Evolutionary conservation across 2,329 filamentous ascomycete species (phyloP), one percentile per base, ranked within the genome.

Genomic region (Paramyrothecium roridum): DNA sequence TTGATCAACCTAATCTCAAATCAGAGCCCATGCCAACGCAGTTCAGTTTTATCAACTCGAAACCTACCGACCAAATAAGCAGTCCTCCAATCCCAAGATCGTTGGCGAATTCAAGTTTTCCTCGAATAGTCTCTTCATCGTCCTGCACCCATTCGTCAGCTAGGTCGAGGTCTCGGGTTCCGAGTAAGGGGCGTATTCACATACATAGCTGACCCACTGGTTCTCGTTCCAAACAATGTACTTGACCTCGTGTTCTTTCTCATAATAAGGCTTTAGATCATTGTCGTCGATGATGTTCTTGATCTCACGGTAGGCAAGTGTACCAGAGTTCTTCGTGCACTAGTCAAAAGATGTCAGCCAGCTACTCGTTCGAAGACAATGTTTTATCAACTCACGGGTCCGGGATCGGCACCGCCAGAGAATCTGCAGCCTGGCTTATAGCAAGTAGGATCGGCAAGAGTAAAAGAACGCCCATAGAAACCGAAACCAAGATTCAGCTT

Each of bases 401-500:
- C n/a, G n/a, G n/a, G n/a, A n/a, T n/a, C n/a, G n/a, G 63, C 40
- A 59, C 55, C 48, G 20, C 54, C 53, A 3, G 10, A 23, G 54
- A 61, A 61, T 2, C 20, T 19, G 34, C 60, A 66, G 4, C 62
- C 63, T 8, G 60, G 59, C 2, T 50, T 58, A 17, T 48, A 33
- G 34, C 59, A 67, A 0, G 34, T 33, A 1, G 62, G 52, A 49
- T 59, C 54, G 4, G 54, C 54, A 3, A 64, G 57, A 30, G 54
- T 33, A 34, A 67, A 64, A 2, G 52, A 16, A 17, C 65, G 58
- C 1, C 76, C 76, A 55, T 80, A 79, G 55, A 76, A 79, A 1
- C 67, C 73, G 8, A 74, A 22, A 1, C 79, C 78, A 17, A 81
- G 54, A 8, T 65, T 67, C 7, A 83, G 59, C 53, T 79, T 76